Evolutionary conservation across 2,329 filamentous ascomycete species (phyloP).

Genomic region (Colletotrichum neosansevieriae): DNA sequence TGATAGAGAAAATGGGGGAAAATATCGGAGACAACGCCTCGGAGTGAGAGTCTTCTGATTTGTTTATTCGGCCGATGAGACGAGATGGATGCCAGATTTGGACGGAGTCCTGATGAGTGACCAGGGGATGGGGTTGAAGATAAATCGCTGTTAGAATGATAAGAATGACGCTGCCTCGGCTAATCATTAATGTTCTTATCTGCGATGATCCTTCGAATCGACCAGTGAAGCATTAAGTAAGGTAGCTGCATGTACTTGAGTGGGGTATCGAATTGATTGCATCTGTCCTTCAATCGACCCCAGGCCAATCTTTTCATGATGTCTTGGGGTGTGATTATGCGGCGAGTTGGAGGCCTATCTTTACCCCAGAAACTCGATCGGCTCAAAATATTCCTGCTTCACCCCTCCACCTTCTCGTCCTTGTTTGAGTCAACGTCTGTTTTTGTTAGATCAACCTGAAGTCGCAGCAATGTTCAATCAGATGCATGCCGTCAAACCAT

Average conservation of each 20-base stretch:
- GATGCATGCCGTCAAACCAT: background rate
- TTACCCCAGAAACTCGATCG: constrained; percentile 9
- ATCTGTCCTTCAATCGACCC: background rate
- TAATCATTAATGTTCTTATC: constrained; percentile 16
- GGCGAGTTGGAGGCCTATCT: constrained; percentile 2
- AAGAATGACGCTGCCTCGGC: background rate
- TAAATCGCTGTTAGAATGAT: background rate
- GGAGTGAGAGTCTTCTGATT: no score
- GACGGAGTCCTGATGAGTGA: no score
- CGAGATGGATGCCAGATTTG: no score
- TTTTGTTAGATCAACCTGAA: background rate
- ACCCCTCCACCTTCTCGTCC: background rate
- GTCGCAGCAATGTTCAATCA: constrained; percentile 21
- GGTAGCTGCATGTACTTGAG: no score
- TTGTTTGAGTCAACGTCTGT: background rate
- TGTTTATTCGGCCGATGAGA: no score
- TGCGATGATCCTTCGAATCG: background rate
- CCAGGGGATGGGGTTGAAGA: background rate
- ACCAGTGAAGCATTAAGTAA: background rate
- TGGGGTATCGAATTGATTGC: no score
- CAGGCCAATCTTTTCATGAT: background rate
- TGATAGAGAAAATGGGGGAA: no score
- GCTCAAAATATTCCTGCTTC: constrained; percentile 29
- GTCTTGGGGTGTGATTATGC: background rate
- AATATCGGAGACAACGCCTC: no score